phyloP scores from a whole-genome alignment of 352 stramenopile genomes.

The Saprolegnia parasitica region DNA sequence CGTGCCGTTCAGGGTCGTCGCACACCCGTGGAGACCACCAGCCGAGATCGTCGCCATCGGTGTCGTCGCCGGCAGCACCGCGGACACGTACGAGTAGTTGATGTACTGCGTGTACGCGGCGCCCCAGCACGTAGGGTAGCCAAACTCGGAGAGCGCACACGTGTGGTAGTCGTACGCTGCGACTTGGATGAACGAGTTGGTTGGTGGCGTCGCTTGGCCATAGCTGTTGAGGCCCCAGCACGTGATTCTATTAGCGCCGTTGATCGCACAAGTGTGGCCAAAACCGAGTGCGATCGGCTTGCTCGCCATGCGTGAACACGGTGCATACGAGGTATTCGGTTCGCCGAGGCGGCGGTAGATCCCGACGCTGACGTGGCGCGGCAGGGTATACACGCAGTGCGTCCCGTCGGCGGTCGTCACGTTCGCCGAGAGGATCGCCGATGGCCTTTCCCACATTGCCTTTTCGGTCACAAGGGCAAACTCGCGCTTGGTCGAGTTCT shows the following conservation, averaged over 20 bases:
- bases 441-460: neutral
- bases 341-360: neutral
- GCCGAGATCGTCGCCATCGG: conserved; percentile 4
- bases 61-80: neutral
- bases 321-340: neutral
- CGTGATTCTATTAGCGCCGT: neutral
- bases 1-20: neutral
- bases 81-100: neutral
- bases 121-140: conserved; percentile 18
- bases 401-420: neutral
- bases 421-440: neutral
- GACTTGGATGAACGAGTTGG: conserved; percentile 25
- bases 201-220: conserved; percentile 18
- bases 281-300: conserved; percentile 7
- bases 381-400: neutral
- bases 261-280: conserved; percentile 18
- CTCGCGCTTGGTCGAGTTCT: neutral
- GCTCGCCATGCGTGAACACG: neutral
- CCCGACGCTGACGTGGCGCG: neutral
- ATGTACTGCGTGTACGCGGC: conserved; percentile 2
- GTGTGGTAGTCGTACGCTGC: conserved; percentile 22
- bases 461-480: conserved; percentile 5
- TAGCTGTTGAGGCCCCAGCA: conserved; percentile 29
- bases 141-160: conserved; percentile 9
- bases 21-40: conserved; percentile 15